These are phyloP conservation scores for Solanum chmielewskii DNA, from an alignment of 257 asterid genomes.

Conservation along the genomic window DNA sequence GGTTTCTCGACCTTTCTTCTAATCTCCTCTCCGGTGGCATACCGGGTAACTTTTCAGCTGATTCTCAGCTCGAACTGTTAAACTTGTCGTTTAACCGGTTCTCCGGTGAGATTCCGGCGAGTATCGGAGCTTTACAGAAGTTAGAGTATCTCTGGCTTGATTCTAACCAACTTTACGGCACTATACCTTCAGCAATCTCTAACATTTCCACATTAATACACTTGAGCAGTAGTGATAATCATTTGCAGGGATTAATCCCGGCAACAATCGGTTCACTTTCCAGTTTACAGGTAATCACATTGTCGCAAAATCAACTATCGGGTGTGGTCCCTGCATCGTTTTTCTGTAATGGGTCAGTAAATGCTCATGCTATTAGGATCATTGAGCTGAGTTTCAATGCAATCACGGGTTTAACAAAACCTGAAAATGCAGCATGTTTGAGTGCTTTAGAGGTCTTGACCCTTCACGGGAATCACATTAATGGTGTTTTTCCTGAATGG, in stretches of 20 bases:
- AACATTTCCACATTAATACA: conserved; percentile 56
- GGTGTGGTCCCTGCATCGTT: conserved; percentile 46
- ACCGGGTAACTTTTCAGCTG: conserved; percentile 15
- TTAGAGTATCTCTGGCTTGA: conserved; percentile 54
- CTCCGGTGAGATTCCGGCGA: conserved; percentile 48
- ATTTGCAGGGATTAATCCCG: conserved; percentile 41
- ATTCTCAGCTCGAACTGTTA: conserved; percentile 26
- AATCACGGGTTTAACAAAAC: conserved; percentile 31
- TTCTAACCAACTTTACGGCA: conserved; percentile 38
- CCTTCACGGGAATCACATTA: conserved; percentile 29
- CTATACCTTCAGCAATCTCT: conserved; percentile 57
- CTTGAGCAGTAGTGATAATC: conserved; percentile 51
- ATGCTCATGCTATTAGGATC: conserved; percentile 31
- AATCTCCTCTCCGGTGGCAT: conserved; percentile 40
- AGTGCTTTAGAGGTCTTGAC: conserved; percentile 32
- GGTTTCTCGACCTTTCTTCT: conserved; percentile 41
- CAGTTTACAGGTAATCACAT: conserved; percentile 38
- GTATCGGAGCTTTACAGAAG: conserved; percentile 38
- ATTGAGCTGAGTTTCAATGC: conserved; percentile 50
- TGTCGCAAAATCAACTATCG: conserved; percentile 38
- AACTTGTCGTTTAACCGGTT: conserved; percentile 38
- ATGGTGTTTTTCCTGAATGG: conserved; percentile 29
- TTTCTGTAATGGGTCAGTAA: conserved; percentile 38
- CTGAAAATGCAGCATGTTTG: conserved; percentile 15
- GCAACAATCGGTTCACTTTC: conserved; percentile 41